Evolutionary conservation across 1,284 basidiomycete genomes (phyloP).

Genomic region (Vanrija sp.): DNA sequence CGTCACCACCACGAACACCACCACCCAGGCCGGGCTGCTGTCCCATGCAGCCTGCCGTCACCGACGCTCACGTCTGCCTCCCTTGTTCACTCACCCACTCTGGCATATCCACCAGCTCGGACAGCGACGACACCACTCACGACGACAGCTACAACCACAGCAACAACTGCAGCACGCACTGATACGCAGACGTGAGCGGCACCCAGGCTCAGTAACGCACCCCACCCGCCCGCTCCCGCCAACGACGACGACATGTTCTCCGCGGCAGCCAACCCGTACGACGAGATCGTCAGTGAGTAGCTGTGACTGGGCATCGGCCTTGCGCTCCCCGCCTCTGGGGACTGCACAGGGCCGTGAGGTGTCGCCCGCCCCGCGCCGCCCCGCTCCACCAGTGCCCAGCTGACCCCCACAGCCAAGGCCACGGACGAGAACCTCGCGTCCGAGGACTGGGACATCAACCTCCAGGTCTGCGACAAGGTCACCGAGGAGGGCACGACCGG

Average conservation of each 20-base stretch:
- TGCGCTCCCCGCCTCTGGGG: no score
- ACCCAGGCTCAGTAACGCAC: no score
- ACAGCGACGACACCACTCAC: neutral
- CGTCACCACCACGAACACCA: no score
- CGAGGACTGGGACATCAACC: conserved; percentile 93
- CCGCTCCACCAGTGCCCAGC: neutral
- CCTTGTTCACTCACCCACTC: neutral
- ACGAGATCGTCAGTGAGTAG: conserved; percentile 82
- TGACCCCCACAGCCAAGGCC: conserved; percentile 65
- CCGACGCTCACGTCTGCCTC: neutral
- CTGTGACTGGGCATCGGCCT: no score
- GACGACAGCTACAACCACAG: neutral
- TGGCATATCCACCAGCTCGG: neutral
- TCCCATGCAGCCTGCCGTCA: no score
- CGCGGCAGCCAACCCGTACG: conserved; percentile 68
- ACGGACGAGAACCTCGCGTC: conserved; percentile 90
- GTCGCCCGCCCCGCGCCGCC: no score
- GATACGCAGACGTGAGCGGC: no score
- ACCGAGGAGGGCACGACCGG: conserved; percentile 77
- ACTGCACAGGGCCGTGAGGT: neutral
- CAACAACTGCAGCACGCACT: no score
- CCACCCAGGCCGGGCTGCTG: no score
- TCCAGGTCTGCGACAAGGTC: conserved; percentile 96
- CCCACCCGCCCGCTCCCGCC: no score
- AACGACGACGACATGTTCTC: conserved; percentile 47